Evolutionary conservation across 768 basidiomycete species (phyloP), one percentile per base, ranked within the genome.

Genomic region (Nidula microcarpa): DNA sequence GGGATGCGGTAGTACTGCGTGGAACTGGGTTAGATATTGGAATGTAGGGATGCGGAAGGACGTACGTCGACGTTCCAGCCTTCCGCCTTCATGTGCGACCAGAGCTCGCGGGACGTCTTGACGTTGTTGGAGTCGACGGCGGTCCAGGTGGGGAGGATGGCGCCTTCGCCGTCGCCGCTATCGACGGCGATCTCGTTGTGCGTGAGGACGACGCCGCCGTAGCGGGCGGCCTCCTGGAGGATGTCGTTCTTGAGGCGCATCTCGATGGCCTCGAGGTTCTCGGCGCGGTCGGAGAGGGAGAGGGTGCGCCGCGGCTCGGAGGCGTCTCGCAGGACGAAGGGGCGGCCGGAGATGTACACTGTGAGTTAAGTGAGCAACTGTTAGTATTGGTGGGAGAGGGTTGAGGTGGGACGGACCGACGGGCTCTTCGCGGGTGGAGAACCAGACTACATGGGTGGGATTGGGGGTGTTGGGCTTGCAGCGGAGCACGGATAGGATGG

Each of bases 351-450:
- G 54, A 94, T 91, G 64, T 92, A 93, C 43, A 93, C 85, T 87
- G 71, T 54, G 52, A 49, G 35, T n/a, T n/a, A n/a, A 41, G 57
- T 45, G 44, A 7, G 17, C 10, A 7, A 45, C 7, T 8, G 17
- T 45, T 45, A 45, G 44, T n/a, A 39, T 39, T 39, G 4, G 16
- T 41, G 37, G 16, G 37, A 4, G 16, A 16, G 16, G 37, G 11
- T 2, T 41, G 37, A 11, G 10, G 18, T n/a, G 10, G 5, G 30
- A 75, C 85, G 55, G 68, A 93, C 94, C 84, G 50, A 96, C 84
- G 4, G 95, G 94, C 65, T 98, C 97, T 69, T 99, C 97, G 59
- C 97, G 80, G 10, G 96, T 97, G 32, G 90, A 97, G 69, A 98
- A 93, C 94, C 94, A 99, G 32, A 96, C 86, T 3, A 91, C 91